A percentile compares a stretch with the other conserved stretches of the same genome.
Evolutionary conservation across 352 stramenopile species (phyloP).

Genomic region (Phytophthora agathidicida): DNA sequence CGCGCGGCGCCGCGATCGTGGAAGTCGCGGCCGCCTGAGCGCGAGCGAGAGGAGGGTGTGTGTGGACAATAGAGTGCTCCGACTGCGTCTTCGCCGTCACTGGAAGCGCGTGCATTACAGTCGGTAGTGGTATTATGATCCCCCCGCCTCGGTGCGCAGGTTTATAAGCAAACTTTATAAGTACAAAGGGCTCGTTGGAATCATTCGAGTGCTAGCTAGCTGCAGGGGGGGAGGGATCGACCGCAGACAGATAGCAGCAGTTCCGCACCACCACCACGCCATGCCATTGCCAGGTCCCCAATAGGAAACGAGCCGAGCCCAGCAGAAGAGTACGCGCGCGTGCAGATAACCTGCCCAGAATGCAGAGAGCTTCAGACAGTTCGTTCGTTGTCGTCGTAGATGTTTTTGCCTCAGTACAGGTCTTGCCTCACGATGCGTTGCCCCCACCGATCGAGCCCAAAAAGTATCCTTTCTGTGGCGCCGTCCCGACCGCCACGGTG

Average conservation of each 20-base stretch:
- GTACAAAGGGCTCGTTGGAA: slow-evolving; percentile 48
- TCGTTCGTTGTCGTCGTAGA: slow-evolving; percentile 7
- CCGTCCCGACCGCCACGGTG: slow-evolving; percentile 5
- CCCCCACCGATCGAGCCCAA: background rate
- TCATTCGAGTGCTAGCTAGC: slow-evolving; percentile 22
- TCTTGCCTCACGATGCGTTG: background rate
- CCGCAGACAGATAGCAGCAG: background rate
- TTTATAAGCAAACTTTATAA: slow-evolving; percentile 60
- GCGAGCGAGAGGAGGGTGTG: slow-evolving; percentile 36
- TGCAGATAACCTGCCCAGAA: slow-evolving; percentile 43
- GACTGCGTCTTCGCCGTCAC: slow-evolving; percentile 41
- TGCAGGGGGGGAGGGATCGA: slow-evolving; percentile 11
- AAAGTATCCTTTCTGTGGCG: slow-evolving; percentile 35
- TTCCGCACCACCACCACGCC: background rate
- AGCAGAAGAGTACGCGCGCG: slow-evolving; percentile 37
- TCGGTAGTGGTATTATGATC: slow-evolving; percentile 50
- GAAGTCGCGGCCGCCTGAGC: slow-evolving; percentile 23
- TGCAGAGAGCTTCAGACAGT: slow-evolving; percentile 36
- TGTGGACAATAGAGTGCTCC: slow-evolving; percentile 44
- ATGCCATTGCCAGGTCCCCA: background rate
- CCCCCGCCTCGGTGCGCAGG: slow-evolving; percentile 40
- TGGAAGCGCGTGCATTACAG: slow-evolving; percentile 46
- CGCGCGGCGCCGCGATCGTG: slow-evolving; percentile 35
- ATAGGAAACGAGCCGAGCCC: slow-evolving; percentile 26
- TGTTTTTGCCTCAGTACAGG: background rate